Conservation (phyloP, 805 yeast species). For the Trichomonascus vanleenenianus region DNA sequence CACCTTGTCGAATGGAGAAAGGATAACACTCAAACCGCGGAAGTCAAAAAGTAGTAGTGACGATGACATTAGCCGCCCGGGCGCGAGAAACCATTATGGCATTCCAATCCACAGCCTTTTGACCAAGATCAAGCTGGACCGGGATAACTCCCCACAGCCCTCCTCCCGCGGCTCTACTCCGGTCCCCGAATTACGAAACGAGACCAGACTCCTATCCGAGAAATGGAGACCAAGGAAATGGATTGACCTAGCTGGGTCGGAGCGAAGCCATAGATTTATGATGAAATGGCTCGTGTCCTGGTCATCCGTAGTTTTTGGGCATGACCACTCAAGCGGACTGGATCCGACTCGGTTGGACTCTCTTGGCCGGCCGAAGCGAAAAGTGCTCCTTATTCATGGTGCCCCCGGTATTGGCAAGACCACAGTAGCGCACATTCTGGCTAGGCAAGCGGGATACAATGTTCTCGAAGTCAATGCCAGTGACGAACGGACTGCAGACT, state of each 20-base stretch:
- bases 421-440: slow-evolving; percentile 75
- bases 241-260: slow-evolving; percentile 64
- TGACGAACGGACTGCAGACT: slow-evolving; percentile 56
- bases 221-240: slow-evolving; percentile 61
- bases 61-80: neutral
- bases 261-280: slow-evolving; percentile 49
- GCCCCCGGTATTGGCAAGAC: slow-evolving; percentile 95
- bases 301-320: slow-evolving; percentile 51
- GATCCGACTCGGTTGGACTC: slow-evolving; percentile 33
- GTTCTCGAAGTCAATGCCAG: slow-evolving; percentile 82
- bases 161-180: neutral
- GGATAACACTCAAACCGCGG: neutral
- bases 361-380: slow-evolving; percentile 50
- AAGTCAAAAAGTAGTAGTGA: neutral
- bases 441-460: slow-evolving; percentile 72
- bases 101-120: slow-evolving; percentile 14
- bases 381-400: slow-evolving; percentile 72
- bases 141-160: neutral
- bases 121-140: slow-evolving; percentile 3
- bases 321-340: slow-evolving; percentile 27
- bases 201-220: slow-evolving; percentile 41
- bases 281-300: slow-evolving; percentile 61
- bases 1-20: neutral
- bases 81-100: slow-evolving; percentile 14
- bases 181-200: neutral